Conservation (phyloP, 164 flowering plant genomes). For the Sextonia rubra region DNA sequence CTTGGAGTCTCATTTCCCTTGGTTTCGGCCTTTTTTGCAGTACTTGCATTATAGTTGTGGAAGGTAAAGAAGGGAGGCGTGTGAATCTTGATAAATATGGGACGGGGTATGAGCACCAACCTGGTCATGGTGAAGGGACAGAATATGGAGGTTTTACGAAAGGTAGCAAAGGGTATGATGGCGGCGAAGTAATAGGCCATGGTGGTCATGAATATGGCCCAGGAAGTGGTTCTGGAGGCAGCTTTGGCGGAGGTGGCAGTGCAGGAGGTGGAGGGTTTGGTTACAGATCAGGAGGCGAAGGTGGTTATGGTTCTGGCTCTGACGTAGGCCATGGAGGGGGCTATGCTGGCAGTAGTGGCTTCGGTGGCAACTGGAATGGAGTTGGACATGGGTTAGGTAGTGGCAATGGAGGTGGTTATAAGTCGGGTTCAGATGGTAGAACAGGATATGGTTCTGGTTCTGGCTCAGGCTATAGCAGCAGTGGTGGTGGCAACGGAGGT, state of each 20-base stretch:
- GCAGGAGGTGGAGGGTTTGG: not conserved
- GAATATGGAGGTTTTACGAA: not conserved
- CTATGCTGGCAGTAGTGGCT: not conserved
- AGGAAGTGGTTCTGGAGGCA: not conserved
- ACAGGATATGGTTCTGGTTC: not conserved
- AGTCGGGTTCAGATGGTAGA: not conserved
- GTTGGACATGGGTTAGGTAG: not conserved
- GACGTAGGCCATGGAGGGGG: not conserved
- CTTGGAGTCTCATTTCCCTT: not conserved
- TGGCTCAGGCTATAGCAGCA: not conserved
- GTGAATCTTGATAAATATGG: not conserved
- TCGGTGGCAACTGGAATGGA: not conserved
- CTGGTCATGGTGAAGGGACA: not conserved
- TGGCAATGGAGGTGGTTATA: not conserved
- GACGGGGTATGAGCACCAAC: not conserved
- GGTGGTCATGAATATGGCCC: not conserved
- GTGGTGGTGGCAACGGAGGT: not conserved
- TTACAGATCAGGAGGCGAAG: not conserved
- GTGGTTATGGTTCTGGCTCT: not conserved
- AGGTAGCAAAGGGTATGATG: not conserved
- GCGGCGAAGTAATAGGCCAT: not conserved
- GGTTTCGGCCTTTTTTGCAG: not conserved
- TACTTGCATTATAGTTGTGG: not conserved
- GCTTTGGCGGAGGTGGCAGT: conserved; percentile 1
- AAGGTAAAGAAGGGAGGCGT: not conserved